Conservation (phyloP, 192 early-diverging fungal genomes). For the Mortierella claussenii region DNA sequence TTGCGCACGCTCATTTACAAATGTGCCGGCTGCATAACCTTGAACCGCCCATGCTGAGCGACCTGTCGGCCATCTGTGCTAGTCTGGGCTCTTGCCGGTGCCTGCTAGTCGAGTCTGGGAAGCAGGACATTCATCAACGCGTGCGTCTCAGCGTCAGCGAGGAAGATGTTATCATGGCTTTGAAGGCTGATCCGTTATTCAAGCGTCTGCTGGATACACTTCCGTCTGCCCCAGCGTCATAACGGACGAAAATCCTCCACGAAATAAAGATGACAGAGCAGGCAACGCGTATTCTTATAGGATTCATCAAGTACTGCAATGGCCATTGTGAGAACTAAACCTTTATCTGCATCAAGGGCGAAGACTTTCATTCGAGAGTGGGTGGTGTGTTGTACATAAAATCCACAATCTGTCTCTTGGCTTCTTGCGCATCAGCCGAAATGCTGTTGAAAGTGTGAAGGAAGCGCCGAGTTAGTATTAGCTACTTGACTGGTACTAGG, state of each 20-base stretch:
- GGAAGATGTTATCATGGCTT: constrained; percentile 82
- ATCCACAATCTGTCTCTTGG: constrained; percentile 47
- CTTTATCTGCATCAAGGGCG: too few relatives aligned
- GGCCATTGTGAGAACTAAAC: too few relatives aligned
- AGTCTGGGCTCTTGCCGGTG: constrained; percentile 70
- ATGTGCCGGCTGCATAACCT: constrained; percentile 75
- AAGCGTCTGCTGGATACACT: constrained; percentile 32
- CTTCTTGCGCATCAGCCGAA: constrained; percentile 40
- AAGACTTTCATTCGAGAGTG: too few relatives aligned
- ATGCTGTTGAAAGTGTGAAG: constrained; percentile 13
- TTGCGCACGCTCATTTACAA: constrained; percentile 73
- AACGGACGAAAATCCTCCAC: too few relatives aligned
- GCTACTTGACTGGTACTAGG: not conserved
- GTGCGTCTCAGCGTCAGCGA: constrained; percentile 79
- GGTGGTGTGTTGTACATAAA: constrained; percentile 48
- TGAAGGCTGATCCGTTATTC: constrained; percentile 72
- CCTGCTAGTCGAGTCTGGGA: constrained; percentile 70
- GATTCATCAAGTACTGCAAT: too few relatives aligned
- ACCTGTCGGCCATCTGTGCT: constrained; percentile 72
- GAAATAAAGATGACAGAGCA: too few relatives aligned
- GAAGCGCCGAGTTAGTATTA: not conserved
- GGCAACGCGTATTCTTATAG: too few relatives aligned
- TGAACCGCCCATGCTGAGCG: constrained; percentile 65
- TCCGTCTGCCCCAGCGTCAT: constrained; percentile 22
- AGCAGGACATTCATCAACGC: constrained; percentile 73